Conservation (phyloP, 2,329 filamentous ascomycete species). For the Penicillium paneum region DNA sequence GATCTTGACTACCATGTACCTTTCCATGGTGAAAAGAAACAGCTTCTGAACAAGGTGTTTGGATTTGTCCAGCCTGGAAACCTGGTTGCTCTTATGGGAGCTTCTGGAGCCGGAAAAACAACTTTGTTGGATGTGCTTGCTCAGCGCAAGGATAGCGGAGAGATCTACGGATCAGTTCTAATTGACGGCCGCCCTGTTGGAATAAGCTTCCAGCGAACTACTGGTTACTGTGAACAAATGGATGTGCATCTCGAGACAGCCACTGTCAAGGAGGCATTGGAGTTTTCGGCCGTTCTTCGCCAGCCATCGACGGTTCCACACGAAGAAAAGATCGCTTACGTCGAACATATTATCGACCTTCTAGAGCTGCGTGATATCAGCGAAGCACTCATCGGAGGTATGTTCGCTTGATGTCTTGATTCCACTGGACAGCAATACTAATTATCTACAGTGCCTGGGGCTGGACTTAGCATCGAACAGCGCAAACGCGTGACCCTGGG, state of each 20-base stretch:
- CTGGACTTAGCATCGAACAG: conserved; percentile 63
- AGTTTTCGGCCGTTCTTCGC: conserved; percentile 62
- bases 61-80: conserved; percentile 73
- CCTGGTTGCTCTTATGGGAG: conserved; percentile 76
- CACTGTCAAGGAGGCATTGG: conserved; percentile 62
- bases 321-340: conserved; percentile 62
- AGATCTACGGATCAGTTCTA: conserved; percentile 42
- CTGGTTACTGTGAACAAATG: conserved; percentile 58
- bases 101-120: conserved; percentile 65
- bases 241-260: conserved; percentile 63
- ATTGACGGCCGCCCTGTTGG: conserved; percentile 44
- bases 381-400: conserved; percentile 59
- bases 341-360: conserved; percentile 62
- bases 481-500: conserved; percentile 62
- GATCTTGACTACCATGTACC: conserved; percentile 68
- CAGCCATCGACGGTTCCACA: conserved; percentile 54
- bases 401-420: neutral
- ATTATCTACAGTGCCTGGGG: conserved; percentile 42
- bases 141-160: conserved; percentile 44
- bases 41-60: conserved; percentile 58
- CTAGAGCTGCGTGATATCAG: conserved; percentile 63
- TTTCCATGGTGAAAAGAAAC: conserved; percentile 44
- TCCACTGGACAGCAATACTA: neutral
- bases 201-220: conserved; percentile 49
- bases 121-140: conserved; percentile 47